These are phyloP conservation scores for Taphrina flavorubra DNA, from an alignment of 1,139 yeast genomes.

Conservation along the genomic window DNA sequence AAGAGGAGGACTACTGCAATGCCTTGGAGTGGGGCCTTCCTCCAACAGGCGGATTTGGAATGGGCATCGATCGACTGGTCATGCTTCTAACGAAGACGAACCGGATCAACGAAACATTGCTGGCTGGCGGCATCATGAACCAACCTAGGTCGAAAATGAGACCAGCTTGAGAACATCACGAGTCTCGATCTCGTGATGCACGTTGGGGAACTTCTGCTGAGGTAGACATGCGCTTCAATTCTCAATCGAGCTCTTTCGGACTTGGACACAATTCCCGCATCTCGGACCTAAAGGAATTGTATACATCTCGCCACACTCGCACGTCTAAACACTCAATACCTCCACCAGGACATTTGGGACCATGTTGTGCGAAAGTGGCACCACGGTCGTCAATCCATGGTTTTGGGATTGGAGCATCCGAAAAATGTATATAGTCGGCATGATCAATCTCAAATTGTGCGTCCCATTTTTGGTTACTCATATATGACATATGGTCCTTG, in stretches of 20 bases:
- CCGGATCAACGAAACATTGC: constrained; percentile 77
- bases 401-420: constrained; percentile 25
- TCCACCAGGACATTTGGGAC: constrained; percentile 23
- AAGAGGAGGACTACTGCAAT: constrained; percentile 73
- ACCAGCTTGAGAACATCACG: neutral
- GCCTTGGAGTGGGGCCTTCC: constrained; percentile 93
- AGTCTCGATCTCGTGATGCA: neutral
- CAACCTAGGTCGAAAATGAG: constrained; percentile 6
- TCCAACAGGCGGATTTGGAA: constrained; percentile 98
- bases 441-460: constrained; percentile 15
- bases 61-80: constrained; percentile 86
- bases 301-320: constrained; percentile 16
- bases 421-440: constrained; percentile 21
- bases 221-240: neutral
- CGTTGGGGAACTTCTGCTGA: too few relatives aligned
- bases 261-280: constrained; percentile 29
- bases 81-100: constrained; percentile 72
- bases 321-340: constrained; percentile 15
- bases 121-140: constrained; percentile 81
- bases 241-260: constrained; percentile 13
- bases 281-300: constrained; percentile 16
- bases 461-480: neutral
- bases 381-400: constrained; percentile 33
- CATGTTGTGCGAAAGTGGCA: constrained; percentile 22
- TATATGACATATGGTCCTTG: constrained; percentile 14